phyloP scores from a whole-genome alignment of 2,329 filamentous ascomycete genomes.

The Didymellaceae sp. region DNA sequence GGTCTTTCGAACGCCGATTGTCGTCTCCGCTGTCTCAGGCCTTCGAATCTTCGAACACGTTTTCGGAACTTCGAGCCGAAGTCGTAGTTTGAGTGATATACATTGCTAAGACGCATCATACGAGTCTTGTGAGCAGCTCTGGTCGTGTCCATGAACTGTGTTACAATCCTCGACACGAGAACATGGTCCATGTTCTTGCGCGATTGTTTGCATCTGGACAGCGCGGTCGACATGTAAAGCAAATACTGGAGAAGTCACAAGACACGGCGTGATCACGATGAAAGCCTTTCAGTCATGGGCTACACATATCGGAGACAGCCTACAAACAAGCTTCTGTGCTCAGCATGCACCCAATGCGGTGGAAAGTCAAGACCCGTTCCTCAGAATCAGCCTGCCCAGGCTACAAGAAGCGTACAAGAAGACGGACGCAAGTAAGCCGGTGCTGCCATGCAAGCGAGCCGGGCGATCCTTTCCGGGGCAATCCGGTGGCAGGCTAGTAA shows the following conservation, averaged over 20 bases:
- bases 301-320: not conserved
- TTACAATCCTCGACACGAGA: not conserved
- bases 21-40: too few species aligned
- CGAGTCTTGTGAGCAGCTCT: not conserved
- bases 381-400: slow-evolving; percentile 19
- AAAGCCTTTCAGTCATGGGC: slow-evolving; percentile 13
- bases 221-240: not conserved
- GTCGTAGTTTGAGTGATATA: too few species aligned
- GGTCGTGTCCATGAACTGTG: not conserved
- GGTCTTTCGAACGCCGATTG: too few species aligned
- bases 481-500: slow-evolving; percentile 16
- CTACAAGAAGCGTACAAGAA: slow-evolving; percentile 10
- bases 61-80: too few species aligned
- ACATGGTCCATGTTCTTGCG: not conserved
- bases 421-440: slow-evolving; percentile 7
- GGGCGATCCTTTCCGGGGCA: slow-evolving; percentile 16
- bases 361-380: not conserved
- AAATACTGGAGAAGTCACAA: slow-evolving; percentile 19
- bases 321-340: not conserved
- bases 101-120: slow-evolving; percentile 3
- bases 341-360: not conserved
- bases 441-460: slow-evolving; percentile 10
- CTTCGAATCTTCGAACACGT: too few species aligned
- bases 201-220: not conserved
- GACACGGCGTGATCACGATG: slow-evolving; percentile 15